Conservation (phyloP, 805 yeast species). For the Candida khao-thaluensis region DNA sequence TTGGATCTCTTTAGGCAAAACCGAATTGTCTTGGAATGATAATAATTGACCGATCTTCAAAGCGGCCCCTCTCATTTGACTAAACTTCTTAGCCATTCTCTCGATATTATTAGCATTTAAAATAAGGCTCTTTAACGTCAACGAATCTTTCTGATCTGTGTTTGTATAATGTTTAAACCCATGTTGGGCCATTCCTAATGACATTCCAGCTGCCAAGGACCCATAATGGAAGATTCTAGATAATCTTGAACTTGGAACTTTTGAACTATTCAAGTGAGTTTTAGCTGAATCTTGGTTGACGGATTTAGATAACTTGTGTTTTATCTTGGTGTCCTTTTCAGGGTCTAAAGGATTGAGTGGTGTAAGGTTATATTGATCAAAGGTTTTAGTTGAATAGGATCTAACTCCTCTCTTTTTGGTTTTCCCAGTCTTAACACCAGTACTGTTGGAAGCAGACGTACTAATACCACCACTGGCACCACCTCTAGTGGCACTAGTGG, state of each 20-base stretch:
- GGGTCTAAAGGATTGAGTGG: constrained; percentile 7
- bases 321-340: background rate
- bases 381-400: constrained; percentile 9
- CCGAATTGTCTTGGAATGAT: constrained; percentile 87
- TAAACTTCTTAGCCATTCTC: constrained; percentile 79
- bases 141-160: constrained; percentile 33
- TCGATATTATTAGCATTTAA: constrained; percentile 84
- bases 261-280: constrained; percentile 45
- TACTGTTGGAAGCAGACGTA: background rate
- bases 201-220: constrained; percentile 85
- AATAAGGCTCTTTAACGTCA: constrained; percentile 56
- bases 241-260: constrained; percentile 85
- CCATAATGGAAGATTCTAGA: constrained; percentile 93
- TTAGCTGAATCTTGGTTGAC: constrained; percentile 23
- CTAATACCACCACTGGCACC: no score
- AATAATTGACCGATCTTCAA: constrained; percentile 95
- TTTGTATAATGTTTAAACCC: constrained; percentile 66
- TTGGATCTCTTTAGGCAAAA: constrained; percentile 83
- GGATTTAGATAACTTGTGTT: constrained; percentile 2
- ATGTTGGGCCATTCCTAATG: constrained; percentile 77
- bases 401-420: constrained; percentile 2
- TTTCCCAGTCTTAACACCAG: background rate
- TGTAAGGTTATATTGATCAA: constrained; percentile 2
- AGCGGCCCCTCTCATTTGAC: constrained; percentile 99
- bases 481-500: background rate